Percentiles rank a stretch among this genome's conserved stretches.
phyloP scores from a whole-genome alignment of 148 eudicot species.

The Beta vulgaris region DNA sequence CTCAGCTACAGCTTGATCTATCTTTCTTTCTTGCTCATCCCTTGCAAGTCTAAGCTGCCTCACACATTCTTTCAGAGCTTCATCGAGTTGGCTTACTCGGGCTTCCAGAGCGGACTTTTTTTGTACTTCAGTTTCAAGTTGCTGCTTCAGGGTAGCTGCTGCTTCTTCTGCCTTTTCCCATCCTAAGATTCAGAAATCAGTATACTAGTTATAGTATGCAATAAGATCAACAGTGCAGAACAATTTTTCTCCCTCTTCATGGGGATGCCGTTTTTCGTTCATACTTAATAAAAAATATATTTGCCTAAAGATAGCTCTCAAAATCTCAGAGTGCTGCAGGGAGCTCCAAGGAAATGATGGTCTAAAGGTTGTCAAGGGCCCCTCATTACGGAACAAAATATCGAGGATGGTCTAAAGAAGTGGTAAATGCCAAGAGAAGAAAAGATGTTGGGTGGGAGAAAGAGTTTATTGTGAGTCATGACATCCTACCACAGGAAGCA shows the following conservation, averaged over 20 bases:
- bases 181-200: constrained; percentile 36
- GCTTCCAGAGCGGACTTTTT: constrained; percentile 59
- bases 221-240: background rate
- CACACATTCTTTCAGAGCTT: constrained; percentile 92
- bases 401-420: too few species aligned
- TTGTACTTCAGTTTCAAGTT: constrained; percentile 57
- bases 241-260: background rate
- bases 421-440: too few species aligned
- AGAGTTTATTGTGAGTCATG: too few species aligned
- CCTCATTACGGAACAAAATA: too few species aligned
- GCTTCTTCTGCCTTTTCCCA: constrained; percentile 96
- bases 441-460: too few species aligned
- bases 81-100: constrained; percentile 70
- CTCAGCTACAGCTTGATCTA: constrained; percentile 45
- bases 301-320: background rate
- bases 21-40: constrained; percentile 65
- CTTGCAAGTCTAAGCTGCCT: constrained; percentile 72
- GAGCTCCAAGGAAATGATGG: background rate
- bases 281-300: background rate
- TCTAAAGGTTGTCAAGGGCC: background rate
- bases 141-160: constrained; percentile 50
- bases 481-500: too few species aligned
- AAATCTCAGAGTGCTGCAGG: background rate
- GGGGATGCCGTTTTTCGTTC: background rate
- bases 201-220: background rate